Conservation (phyloP, 2,329 filamentous ascomycete genomes). For the Monilinia vaccinii-corymbosi region DNA sequence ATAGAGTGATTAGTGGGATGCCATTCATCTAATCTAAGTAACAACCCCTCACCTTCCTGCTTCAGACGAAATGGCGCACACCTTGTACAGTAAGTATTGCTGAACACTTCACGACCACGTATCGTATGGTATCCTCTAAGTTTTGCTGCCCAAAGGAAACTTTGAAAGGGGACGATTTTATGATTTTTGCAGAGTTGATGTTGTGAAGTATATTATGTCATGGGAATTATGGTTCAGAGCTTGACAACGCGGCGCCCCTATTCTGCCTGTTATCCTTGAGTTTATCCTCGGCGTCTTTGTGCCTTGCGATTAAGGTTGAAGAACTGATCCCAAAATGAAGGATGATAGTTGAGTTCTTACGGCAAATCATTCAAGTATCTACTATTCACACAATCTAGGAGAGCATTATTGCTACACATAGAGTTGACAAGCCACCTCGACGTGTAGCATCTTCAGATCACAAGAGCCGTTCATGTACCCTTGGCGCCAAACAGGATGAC, state of each 20-base stretch:
- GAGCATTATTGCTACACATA: neutral
- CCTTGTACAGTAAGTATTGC: neutral
- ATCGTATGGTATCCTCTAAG: neutral
- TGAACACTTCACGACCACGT: conserved; percentile 4
- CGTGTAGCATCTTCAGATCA: neutral
- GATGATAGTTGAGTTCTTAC: neutral
- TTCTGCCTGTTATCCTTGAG: conserved; percentile 5
- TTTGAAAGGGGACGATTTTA: conserved; percentile 5
- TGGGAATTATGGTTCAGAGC: neutral
- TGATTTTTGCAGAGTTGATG: neutral
- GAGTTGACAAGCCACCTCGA: neutral
- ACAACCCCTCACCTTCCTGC: conserved; percentile 9
- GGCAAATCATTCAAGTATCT: neutral
- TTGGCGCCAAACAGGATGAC: neutral
- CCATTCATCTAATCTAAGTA: conserved; percentile 8
- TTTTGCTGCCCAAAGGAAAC: neutral
- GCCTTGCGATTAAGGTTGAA: conserved; percentile 5
- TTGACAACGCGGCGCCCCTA: conserved; percentile 8
- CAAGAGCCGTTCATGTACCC: neutral
- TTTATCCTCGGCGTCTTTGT: conserved; percentile 1
- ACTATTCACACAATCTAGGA: neutral
- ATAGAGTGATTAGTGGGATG: conserved; percentile 7
- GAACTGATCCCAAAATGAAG: neutral
- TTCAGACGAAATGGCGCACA: conserved; percentile 9
- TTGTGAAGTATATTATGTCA: neutral